Evolutionary conservation across 1,284 basidiomycete species (phyloP).

Genomic region (Erythrobasidium hasegawianum): DNA sequence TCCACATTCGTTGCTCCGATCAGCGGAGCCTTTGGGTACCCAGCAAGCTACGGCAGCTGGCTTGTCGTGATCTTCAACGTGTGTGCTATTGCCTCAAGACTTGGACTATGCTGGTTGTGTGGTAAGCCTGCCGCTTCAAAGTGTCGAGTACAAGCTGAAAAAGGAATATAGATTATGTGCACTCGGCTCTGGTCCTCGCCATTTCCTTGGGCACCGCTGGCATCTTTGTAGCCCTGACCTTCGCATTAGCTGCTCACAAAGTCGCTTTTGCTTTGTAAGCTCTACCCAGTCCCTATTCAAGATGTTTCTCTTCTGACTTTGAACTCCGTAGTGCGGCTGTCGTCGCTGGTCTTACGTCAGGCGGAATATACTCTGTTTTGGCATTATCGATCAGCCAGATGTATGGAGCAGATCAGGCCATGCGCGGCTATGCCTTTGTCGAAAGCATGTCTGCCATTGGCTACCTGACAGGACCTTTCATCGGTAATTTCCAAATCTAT

Average conservation of each 20-base stretch:
- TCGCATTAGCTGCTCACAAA: not conserved
- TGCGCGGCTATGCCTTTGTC: not conserved
- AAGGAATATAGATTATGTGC: not conserved
- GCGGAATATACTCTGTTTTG: not conserved
- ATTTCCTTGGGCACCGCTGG: not conserved
- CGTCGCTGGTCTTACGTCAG: not conserved
- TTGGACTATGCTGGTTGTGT: not conserved
- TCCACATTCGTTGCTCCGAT: not conserved
- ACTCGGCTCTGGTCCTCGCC: not conserved
- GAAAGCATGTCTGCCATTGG: not conserved
- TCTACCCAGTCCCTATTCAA: no score
- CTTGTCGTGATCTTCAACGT: not conserved
- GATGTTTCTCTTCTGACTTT: no score
- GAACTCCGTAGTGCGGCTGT: not conserved
- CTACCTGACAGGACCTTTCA: not conserved
- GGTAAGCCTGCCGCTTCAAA: not conserved
- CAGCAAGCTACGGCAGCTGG: constrained; percentile 1
- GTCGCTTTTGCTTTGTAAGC: not conserved
- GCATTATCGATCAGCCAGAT: not conserved
- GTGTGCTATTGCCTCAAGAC: not conserved
- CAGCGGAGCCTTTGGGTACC: not conserved
- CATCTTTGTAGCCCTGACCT: not conserved
- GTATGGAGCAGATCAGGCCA: not conserved
- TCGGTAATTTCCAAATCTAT: not conserved
- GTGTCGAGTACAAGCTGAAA: not conserved